These are phyloP conservation scores for Sphaerosporella brunnea DNA, from an alignment of 495 filamentous ascomycete genomes.

Conservation along the genomic window DNA sequence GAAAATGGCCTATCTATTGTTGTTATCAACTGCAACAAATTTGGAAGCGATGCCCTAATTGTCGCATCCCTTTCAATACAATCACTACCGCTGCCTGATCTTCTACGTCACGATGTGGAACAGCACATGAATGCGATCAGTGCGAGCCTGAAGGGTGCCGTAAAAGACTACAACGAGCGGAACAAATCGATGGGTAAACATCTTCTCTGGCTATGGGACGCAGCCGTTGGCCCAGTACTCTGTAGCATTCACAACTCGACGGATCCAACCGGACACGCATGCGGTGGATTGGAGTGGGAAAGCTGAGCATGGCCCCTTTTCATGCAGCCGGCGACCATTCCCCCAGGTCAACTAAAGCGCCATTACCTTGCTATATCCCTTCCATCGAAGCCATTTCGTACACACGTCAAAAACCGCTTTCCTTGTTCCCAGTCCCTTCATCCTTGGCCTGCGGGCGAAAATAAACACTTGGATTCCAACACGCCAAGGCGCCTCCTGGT, in stretches of 20 bases:
- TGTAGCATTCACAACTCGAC: slow-evolving; percentile 5
- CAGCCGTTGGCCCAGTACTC: slow-evolving; percentile 10
- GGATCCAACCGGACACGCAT: neutral
- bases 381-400: slow-evolving; percentile 20
- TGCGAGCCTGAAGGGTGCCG: neutral
- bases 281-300: slow-evolving; percentile 19
- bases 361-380: slow-evolving; percentile 24
- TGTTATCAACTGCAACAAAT: slow-evolving; percentile 3
- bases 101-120: neutral
- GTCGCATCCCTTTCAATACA: slow-evolving; percentile 11
- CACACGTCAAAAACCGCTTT: slow-evolving; percentile 7
- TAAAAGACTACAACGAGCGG: neutral
- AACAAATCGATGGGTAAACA: slow-evolving; percentile 11
- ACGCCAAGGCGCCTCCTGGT: slow-evolving; percentile 8
- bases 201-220: slow-evolving; percentile 14
- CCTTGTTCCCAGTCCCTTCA: neutral
- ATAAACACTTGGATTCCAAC: neutral
- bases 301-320: slow-evolving; percentile 11
- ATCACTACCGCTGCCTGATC: slow-evolving; percentile 6
- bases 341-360: slow-evolving; percentile 11
- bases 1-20: too few species aligned
- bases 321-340: slow-evolving; percentile 21
- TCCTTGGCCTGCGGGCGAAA: neutral
- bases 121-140: slow-evolving; percentile 1
- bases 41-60: slow-evolving; percentile 16